Evolutionary conservation across 208 protist genomes (phyloP).

Genomic region (Trypanosomatidae sp.): DNA sequence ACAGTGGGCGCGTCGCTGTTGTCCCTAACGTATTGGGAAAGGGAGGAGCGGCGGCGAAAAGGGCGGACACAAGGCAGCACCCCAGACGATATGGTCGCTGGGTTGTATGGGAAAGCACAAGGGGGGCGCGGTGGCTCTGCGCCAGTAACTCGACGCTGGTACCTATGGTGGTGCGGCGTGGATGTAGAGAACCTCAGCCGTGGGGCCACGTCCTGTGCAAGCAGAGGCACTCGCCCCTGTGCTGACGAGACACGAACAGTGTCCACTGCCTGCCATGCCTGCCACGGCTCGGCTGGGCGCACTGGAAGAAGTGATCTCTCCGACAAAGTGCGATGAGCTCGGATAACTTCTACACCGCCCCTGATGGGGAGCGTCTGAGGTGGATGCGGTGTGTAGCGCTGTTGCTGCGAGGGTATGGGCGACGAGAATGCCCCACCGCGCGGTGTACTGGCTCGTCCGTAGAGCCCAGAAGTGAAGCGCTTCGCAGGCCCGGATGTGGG

Average conservation of each 20-base stretch:
- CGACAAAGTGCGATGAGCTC: constrained; percentile 7
- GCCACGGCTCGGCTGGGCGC: constrained; percentile 6
- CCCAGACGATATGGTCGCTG: not conserved
- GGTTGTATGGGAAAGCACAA: not conserved
- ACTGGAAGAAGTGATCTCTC: not conserved
- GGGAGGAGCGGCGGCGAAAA: not conserved
- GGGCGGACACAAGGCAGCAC: not conserved
- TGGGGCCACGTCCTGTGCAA: not conserved
- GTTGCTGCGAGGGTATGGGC: not conserved
- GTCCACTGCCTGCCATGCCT: not conserved
- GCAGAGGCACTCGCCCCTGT: not conserved
- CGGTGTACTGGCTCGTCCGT: constrained; percentile 26
- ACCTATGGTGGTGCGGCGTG: not conserved
- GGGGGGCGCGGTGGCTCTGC: not conserved
- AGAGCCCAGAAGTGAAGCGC: constrained; percentile 51
- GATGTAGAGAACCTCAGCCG: not conserved
- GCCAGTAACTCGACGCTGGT: not conserved
- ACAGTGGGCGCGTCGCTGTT: not conserved
- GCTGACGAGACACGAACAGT: not conserved
- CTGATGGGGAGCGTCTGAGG: not conserved
- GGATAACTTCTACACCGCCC: constrained; percentile 11
- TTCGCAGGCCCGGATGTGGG: constrained; percentile 33
- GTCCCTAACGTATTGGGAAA: not conserved
- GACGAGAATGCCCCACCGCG: not conserved
- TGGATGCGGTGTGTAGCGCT: not conserved